These are phyloP conservation scores for Cercospora nicotianae DNA, from an alignment of 2,329 filamentous ascomycete genomes.

Conservation along the genomic window DNA sequence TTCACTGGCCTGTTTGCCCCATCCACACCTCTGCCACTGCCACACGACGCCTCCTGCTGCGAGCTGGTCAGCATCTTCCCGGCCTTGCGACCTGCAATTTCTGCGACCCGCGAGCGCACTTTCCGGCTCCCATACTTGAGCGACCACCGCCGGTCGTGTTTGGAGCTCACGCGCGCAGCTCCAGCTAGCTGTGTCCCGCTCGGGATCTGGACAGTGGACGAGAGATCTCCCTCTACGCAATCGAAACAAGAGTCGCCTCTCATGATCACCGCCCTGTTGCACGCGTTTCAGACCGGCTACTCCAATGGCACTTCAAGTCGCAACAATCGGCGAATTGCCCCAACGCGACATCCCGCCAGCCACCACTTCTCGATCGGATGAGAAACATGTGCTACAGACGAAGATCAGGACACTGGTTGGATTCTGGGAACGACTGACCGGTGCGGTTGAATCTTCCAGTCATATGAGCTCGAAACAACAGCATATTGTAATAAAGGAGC, in stretches of 20 bases:
- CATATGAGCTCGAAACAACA: neutral
- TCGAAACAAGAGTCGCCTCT: conserved; percentile 33
- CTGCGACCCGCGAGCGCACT: neutral
- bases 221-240: neutral
- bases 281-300: conserved; percentile 29
- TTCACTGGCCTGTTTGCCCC: conserved; percentile 6
- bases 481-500: conserved; percentile 21
- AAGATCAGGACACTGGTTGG: conserved; percentile 30
- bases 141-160: neutral
- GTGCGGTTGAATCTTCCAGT: neutral
- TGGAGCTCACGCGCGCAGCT: conserved; percentile 6
- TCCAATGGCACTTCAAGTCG: conserved; percentile 48
- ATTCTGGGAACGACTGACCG: conserved; percentile 29
- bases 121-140: neutral
- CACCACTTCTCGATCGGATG: conserved; percentile 48
- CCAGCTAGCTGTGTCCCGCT: conserved; percentile 5
- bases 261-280: conserved; percentile 37
- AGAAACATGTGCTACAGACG: conserved; percentile 41
- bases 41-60: conserved; percentile 7
- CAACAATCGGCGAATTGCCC: conserved; percentile 42
- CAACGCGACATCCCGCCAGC: conserved; percentile 45
- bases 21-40: neutral
- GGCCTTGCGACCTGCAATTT: neutral
- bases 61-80: neutral
- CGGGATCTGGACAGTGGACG: conserved; percentile 6